Conservation (phyloP, 768 basidiomycete genomes). For the Phanerochaete sordida region DNA sequence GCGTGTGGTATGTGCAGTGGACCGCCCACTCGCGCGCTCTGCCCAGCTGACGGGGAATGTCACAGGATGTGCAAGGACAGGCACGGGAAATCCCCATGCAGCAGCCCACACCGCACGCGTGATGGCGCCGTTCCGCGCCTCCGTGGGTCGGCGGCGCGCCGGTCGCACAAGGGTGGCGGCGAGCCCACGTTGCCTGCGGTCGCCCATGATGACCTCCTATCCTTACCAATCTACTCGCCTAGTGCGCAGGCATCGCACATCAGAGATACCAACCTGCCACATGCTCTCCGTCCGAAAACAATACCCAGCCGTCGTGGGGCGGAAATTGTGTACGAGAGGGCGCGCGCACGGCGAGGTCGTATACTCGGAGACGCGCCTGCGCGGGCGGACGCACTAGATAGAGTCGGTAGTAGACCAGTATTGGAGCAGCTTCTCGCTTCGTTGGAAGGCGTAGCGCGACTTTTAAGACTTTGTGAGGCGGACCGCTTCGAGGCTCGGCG, state of each 20-base stretch:
- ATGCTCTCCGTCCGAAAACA: background rate
- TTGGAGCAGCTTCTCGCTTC: background rate
- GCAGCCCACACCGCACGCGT: constrained; percentile 59
- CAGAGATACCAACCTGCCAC: background rate
- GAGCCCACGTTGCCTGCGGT: background rate
- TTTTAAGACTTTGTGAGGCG: too few relatives aligned
- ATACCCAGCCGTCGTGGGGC: background rate
- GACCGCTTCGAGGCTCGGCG: too few relatives aligned
- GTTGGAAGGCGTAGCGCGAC: too few relatives aligned
- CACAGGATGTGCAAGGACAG: constrained; percentile 63
- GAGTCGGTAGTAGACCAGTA: background rate
- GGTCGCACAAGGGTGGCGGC: background rate
- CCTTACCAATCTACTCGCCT: background rate
- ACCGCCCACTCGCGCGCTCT: background rate
- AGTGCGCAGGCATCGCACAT: background rate
- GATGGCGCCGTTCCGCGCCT: background rate
- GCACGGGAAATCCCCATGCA: constrained; percentile 60
- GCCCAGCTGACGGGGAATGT: background rate
- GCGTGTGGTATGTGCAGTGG: constrained; percentile 52
- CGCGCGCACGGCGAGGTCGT: background rate
- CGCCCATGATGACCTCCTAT: background rate
- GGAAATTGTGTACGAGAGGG: background rate
- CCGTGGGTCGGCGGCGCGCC: background rate
- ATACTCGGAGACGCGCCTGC: background rate
- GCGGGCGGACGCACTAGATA: background rate